A percentile compares a stretch with the other conserved stretches of the same genome.
These are phyloP conservation scores for Pseudocercospora ulei DNA, from an alignment of 2,329 filamentous ascomycete species.

Conservation along the genomic window DNA sequence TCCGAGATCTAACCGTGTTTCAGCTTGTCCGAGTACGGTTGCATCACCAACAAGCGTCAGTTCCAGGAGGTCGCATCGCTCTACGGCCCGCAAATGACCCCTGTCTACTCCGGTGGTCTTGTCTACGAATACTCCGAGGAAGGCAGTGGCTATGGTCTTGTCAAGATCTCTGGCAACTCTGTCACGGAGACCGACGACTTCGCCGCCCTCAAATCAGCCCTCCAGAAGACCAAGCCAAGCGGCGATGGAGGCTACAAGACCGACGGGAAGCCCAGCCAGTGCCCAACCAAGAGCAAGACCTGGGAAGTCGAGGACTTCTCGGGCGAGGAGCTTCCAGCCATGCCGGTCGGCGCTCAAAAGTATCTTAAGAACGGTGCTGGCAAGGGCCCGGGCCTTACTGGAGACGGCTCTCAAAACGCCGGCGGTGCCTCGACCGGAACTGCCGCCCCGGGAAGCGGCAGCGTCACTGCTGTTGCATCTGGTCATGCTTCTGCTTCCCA, in stretches of 20 bases:
- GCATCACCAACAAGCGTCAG: constrained; percentile 67
- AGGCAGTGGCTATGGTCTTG: constrained; percentile 69
- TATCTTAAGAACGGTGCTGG: constrained; percentile 53
- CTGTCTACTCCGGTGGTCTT: constrained; percentile 87
- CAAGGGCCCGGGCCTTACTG: constrained; percentile 47
- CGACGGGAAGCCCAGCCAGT: constrained; percentile 45
- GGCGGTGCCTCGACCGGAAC: constrained; percentile 44
- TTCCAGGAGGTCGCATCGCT: constrained; percentile 72
- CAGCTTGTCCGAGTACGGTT: constrained; percentile 84
- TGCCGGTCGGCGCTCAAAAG: constrained; percentile 47
- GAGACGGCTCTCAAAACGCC: constrained; percentile 48
- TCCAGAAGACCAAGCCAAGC: constrained; percentile 43
- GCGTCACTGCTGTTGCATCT: constrained; percentile 36
- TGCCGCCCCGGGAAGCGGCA: constrained; percentile 45
- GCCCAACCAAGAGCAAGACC: constrained; percentile 46
- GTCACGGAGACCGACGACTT: constrained; percentile 54
- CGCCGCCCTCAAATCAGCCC: constrained; percentile 45
- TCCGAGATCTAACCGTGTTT: constrained; percentile 13
- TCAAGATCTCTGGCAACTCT: constrained; percentile 49
- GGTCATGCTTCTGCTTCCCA: constrained; percentile 30
- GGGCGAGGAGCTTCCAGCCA: constrained; percentile 46
- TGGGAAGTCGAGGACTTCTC: constrained; percentile 48
- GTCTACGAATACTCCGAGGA: constrained; percentile 91
- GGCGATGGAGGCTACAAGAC: constrained; percentile 53
- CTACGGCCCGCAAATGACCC: constrained; percentile 73